phyloP scores from a whole-genome alignment of 2,329 filamentous ascomycete species.

The Orbilia ellipsospora region DNA sequence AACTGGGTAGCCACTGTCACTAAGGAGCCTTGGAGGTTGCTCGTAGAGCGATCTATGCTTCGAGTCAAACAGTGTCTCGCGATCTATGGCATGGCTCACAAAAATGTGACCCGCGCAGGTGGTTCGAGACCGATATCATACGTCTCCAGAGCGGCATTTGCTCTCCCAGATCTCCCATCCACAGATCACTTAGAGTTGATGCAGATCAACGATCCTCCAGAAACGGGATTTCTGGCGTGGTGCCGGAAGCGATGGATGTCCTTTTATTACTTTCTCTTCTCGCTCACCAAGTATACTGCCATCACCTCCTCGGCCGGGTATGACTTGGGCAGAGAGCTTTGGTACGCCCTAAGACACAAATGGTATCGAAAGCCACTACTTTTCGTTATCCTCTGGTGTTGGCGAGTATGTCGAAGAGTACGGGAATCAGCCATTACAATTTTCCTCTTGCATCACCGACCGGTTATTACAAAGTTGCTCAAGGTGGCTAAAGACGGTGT shows the following conservation, averaged over 20 bases:
- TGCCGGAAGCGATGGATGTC: conserved; percentile 32
- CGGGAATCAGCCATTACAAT: conserved; percentile 61
- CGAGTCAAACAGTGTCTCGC: conserved; percentile 55
- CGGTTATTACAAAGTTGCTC: conserved; percentile 60
- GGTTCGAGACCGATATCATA: conserved; percentile 43
- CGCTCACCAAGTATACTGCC: conserved; percentile 61
- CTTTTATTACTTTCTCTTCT: conserved; percentile 57
- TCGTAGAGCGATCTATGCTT: conserved; percentile 25
- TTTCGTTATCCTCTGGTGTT: conserved; percentile 59
- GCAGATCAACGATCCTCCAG: conserved; percentile 33
- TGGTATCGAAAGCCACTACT: conserved; percentile 58
- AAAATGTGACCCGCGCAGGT: conserved; percentile 32
- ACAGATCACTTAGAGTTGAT: conserved; percentile 53
- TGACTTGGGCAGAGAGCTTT: conserved; percentile 62
- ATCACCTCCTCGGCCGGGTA: conserved; percentile 62
- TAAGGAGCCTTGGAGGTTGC: conserved; percentile 56
- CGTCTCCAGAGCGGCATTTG: conserved; percentile 44
- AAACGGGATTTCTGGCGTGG: conserved; percentile 35
- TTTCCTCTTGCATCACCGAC: conserved; percentile 61
- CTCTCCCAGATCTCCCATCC: conserved; percentile 37
- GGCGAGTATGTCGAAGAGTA: conserved; percentile 60
- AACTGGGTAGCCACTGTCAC: conserved; percentile 57
- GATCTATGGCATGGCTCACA: conserved; percentile 53
- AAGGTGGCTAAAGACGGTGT: conserved; percentile 59
- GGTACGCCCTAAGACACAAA: conserved; percentile 60